Percentiles rank a stretch among this genome's conserved stretches.
These are phyloP conservation scores for Handroanthus guayacan DNA, from an alignment of 257 asterid genomes.

Conservation along the genomic window DNA sequence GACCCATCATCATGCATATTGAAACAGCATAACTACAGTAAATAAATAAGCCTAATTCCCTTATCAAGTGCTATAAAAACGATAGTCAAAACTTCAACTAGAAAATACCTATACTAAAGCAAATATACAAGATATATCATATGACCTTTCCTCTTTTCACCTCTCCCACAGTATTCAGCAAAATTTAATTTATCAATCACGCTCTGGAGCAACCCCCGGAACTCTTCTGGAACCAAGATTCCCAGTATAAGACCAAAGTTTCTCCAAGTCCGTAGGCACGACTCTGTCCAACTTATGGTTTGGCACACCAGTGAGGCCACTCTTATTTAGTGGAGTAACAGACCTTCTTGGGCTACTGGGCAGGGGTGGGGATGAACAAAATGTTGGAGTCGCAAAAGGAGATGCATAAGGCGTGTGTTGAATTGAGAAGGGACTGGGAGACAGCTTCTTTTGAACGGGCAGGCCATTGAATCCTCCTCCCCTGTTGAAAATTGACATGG, in stretches of 20 bases:
- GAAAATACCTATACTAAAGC: constrained; percentile 42
- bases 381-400: constrained; percentile 92
- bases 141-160: constrained; percentile 25
- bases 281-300: constrained; percentile 57
- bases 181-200: constrained; percentile 52
- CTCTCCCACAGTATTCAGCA: constrained; percentile 17
- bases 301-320: constrained; percentile 39
- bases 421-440: constrained; percentile 94
- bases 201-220: constrained; percentile 75
- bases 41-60: constrained; percentile 35
- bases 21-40: constrained; percentile 30
- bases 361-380: constrained; percentile 80
- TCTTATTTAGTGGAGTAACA: constrained; percentile 57
- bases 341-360: constrained; percentile 72
- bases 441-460: constrained; percentile 90
- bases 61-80: constrained; percentile 32
- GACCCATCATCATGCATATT: constrained; percentile 35
- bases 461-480: constrained; percentile 86
- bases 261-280: constrained; percentile 71
- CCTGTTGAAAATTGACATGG: constrained; percentile 67
- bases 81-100: constrained; percentile 44
- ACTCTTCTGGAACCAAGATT: constrained; percentile 74
- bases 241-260: constrained; percentile 83
- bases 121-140: constrained; percentile 42
- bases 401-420: constrained; percentile 92